Conservation (phyloP, 2,329 filamentous ascomycete species). For the Phaeosphaeriaceae sp. region DNA sequence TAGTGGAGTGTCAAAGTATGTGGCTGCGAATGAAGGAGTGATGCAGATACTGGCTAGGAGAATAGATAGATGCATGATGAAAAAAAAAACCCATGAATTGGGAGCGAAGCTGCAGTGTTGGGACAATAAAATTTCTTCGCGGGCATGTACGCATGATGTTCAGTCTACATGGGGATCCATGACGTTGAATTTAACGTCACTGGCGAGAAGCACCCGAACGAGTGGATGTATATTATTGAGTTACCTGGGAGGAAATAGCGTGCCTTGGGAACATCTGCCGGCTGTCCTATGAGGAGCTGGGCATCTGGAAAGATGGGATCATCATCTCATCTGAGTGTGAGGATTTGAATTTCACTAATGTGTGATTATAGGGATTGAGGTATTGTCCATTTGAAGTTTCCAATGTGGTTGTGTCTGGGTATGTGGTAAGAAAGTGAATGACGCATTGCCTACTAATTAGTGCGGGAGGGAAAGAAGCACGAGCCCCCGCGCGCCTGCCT, state of each 20-base stretch:
- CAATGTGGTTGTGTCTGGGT: neutral
- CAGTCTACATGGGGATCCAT: neutral
- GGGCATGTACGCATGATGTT: too few species aligned
- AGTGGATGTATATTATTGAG: neutral
- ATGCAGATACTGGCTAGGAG: neutral
- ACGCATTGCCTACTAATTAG: too few species aligned
- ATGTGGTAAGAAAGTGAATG: slow-evolving; percentile 2
- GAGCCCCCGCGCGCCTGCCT: slow-evolving; percentile 22
- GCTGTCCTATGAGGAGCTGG: too few species aligned
- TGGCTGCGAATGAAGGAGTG: slow-evolving; percentile 1
- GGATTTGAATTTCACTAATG: too few species aligned
- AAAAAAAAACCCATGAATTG: neutral
- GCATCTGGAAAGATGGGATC: too few species aligned
- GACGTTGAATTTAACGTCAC: neutral
- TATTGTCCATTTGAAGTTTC: too few species aligned
- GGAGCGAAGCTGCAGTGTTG: too few species aligned
- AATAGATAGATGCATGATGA: neutral
- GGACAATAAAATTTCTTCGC: too few species aligned
- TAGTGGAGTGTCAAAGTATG: slow-evolving; percentile 16
- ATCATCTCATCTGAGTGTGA: too few species aligned
- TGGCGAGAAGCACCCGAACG: neutral
- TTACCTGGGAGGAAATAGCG: neutral
- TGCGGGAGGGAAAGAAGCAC: slow-evolving; percentile 11
- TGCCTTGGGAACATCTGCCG: neutral
- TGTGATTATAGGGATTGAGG: too few species aligned